These are phyloP conservation scores for Lodderomyces elongisporus DNA, from an alignment of 1,139 yeast genomes.

Conservation along the genomic window DNA sequence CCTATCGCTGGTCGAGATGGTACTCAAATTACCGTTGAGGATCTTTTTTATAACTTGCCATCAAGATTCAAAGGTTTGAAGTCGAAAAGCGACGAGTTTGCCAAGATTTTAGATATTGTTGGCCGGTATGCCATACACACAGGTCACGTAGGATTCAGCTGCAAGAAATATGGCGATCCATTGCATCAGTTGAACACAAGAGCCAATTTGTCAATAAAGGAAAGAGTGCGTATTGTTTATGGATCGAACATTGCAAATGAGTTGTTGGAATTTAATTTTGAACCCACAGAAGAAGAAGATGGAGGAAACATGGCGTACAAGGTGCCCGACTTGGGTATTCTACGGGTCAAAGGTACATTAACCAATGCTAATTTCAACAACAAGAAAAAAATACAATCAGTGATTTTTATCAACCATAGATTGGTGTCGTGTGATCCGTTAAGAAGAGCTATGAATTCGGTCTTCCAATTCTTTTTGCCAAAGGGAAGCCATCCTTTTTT, in stretches of 20 bases:
- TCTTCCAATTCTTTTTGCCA: conserved; percentile 67
- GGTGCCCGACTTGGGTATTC: conserved; percentile 36
- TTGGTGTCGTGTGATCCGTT: conserved; percentile 80
- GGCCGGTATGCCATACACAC: conserved; percentile 82
- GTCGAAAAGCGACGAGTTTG: conserved; percentile 69
- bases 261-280: conserved; percentile 38
- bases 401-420: conserved; percentile 81
- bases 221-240: conserved; percentile 67
- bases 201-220: conserved; percentile 44
- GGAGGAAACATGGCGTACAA: conserved; percentile 17
- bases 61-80: conserved; percentile 65
- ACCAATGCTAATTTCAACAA: conserved; percentile 70
- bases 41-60: conserved; percentile 84
- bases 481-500: conserved; percentile 77
- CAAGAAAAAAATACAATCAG: conserved; percentile 62
- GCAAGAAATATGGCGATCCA: conserved; percentile 72
- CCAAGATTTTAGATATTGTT: conserved; percentile 73
- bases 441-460: conserved; percentile 59
- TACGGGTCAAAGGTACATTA: conserved; percentile 52
- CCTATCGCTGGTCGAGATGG: conserved; percentile 88
- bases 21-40: conserved; percentile 81
- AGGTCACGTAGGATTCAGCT: conserved; percentile 63
- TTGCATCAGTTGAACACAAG: conserved; percentile 54
- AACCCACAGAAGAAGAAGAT: neutral
- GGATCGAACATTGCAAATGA: conserved; percentile 70